Conservation (phyloP, 169 alveolate species). For the Cryptosporidium ubiquitum region DNA sequence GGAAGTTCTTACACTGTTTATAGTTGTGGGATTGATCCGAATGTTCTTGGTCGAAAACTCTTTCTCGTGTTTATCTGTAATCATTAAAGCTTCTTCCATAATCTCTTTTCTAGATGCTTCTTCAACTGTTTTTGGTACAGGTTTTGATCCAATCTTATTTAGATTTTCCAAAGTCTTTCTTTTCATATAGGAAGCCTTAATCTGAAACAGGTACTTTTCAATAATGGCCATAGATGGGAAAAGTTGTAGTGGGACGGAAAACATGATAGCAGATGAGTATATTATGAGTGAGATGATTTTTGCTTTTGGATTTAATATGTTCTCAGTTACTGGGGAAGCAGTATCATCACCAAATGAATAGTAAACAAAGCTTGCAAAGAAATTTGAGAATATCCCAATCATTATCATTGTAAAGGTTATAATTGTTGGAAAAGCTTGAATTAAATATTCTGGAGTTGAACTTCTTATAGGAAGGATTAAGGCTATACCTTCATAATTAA, state of each 20-base stretch:
- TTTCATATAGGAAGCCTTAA: neutral
- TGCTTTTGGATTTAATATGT: slow-evolving; percentile 45
- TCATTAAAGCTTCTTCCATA: neutral
- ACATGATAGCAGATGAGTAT: slow-evolving; percentile 53
- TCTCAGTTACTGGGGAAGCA: slow-evolving; percentile 68
- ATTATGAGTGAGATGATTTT: slow-evolving; percentile 19
- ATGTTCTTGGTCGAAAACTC: neutral
- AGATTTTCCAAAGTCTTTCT: neutral
- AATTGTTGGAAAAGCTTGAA: slow-evolving; percentile 4
- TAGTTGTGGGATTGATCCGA: neutral
- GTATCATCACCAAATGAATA: slow-evolving; percentile 72
- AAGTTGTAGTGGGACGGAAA: slow-evolving; percentile 62
- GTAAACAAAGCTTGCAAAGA: slow-evolving; percentile 53
- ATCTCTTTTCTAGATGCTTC: neutral
- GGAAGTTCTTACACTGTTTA: neutral
- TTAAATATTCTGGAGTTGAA: slow-evolving; percentile 26
- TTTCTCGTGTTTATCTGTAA: neutral
- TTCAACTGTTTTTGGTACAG: neutral
- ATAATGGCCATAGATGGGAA: slow-evolving; percentile 49
- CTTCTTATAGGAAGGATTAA: slow-evolving; percentile 52
- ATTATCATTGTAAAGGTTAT: slow-evolving; percentile 45
- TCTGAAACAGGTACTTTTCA: slow-evolving; percentile 40
- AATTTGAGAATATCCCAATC: slow-evolving; percentile 54
- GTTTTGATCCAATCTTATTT: neutral
- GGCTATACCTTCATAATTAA: slow-evolving; percentile 67